phyloP scores from a whole-genome alignment of 2,329 filamentous ascomycete species.

The Ceratocystis eucalypticola region DNA sequence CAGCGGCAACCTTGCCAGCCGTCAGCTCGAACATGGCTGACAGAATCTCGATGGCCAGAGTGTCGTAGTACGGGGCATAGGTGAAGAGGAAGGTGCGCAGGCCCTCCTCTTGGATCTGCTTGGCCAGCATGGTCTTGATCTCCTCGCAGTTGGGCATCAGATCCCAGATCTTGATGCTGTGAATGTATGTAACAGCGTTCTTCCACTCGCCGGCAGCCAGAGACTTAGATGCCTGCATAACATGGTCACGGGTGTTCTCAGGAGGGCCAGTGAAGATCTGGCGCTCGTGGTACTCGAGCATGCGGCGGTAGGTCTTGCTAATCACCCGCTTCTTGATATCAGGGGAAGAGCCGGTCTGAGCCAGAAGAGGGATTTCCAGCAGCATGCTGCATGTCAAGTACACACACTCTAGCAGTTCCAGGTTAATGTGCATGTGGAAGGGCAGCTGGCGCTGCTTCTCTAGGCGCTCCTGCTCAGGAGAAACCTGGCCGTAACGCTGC shows the following conservation, averaged over 20 bases:
- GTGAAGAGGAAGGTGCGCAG: conserved; percentile 98
- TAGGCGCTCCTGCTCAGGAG: conserved; percentile 91
- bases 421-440: conserved; percentile 99
- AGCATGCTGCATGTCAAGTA: conserved; percentile 99
- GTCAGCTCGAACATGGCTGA: conserved; percentile 92
- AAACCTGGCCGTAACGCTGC: conserved; percentile 90
- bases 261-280: conserved; percentile 98
- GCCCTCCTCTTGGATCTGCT: conserved; percentile 97
- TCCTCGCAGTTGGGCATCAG: conserved; percentile 83
- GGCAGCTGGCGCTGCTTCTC: conserved; percentile 95
- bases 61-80: conserved; percentile 98
- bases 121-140: conserved; percentile 94
- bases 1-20: conserved; percentile 77
- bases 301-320: conserved; percentile 97
- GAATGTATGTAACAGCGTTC: conserved; percentile 84
- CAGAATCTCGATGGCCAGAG: conserved; percentile 71
- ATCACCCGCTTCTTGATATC: conserved; percentile 96
- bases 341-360: conserved; percentile 89
- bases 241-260: conserved; percentile 96
- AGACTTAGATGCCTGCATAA: conserved; percentile 98
- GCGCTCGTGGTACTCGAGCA: conserved; percentile 98
- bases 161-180: conserved; percentile 99
- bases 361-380: conserved; percentile 90
- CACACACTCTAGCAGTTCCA: conserved; percentile 93
- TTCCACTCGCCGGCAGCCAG: conserved; percentile 97